Evolutionary conservation across 768 basidiomycete genomes (phyloP).

Genomic region (Fistulinella prunicolor): DNA sequence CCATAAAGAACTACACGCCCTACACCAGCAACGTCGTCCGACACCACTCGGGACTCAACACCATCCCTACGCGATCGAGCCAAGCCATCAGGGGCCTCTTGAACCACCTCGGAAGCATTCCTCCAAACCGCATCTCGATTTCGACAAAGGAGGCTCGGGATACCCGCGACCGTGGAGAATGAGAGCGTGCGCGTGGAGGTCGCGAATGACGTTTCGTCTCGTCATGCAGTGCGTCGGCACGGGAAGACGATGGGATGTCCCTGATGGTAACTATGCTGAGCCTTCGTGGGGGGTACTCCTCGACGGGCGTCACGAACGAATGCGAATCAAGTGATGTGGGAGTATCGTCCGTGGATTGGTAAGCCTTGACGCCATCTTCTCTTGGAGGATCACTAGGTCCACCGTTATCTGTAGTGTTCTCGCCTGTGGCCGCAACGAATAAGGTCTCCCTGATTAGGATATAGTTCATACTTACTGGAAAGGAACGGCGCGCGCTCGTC

Average conservation of each 20-base stretch:
- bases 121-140: constrained; percentile 39
- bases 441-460: not conserved
- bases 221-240: constrained; percentile 4
- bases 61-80: constrained; percentile 63
- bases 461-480: constrained; percentile 14
- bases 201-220: constrained; percentile 17
- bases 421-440: constrained; percentile 10
- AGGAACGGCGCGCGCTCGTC: constrained; percentile 32
- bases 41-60: constrained; percentile 74
- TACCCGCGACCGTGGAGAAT: constrained; percentile 7
- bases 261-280: constrained; percentile 28
- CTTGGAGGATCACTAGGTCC: constrained; percentile 6
- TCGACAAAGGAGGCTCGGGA: constrained; percentile 42
- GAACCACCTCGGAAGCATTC: constrained; percentile 51
- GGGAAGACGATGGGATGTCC: constrained; percentile 23
- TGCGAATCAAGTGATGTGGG: constrained; percentile 29
- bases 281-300: constrained; percentile 25
- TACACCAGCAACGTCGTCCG: constrained; percentile 78
- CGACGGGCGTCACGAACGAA: constrained; percentile 22
- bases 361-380: constrained; percentile 24
- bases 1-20: constrained; percentile 72
- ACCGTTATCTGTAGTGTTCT: not conserved
- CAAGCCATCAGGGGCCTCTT: constrained; percentile 63
- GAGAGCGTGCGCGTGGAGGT: not conserved
- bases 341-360: constrained; percentile 29